Evolutionary conservation across 768 basidiomycete species (phyloP).

Genomic region (Rhizopogon vinicolor): DNA sequence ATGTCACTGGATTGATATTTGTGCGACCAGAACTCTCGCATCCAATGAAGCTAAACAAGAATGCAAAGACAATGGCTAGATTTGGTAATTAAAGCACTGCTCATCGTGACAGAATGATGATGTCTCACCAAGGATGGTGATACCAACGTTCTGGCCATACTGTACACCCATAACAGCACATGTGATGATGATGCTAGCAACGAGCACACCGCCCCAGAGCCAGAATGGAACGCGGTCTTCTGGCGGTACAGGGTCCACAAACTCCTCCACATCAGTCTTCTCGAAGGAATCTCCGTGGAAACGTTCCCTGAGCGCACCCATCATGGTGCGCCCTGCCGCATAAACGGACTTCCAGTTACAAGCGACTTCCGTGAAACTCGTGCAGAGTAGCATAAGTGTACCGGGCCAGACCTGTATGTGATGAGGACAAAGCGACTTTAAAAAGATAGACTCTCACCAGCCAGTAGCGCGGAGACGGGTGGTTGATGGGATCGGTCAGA

Average conservation of each 20-base stretch:
- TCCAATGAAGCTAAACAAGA: constrained; percentile 65
- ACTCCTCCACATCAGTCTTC: constrained; percentile 27
- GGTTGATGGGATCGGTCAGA: constrained; percentile 38
- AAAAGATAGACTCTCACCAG: constrained; percentile 19
- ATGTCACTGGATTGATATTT: constrained; percentile 58
- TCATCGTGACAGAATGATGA: background rate
- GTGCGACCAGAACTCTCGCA: constrained; percentile 57
- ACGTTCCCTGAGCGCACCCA: constrained; percentile 1
- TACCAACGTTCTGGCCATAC: constrained; percentile 47
- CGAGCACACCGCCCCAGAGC: constrained; percentile 53
- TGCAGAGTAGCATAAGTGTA: constrained; percentile 49
- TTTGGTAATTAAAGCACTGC: background rate
- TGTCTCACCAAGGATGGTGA: constrained; percentile 19
- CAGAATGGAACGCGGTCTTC: constrained; percentile 50
- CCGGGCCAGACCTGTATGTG: constrained; percentile 19
- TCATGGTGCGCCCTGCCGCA: background rate
- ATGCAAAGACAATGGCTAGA: constrained; percentile 48
- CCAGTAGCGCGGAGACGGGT: constrained; percentile 57
- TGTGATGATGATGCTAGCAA: constrained; percentile 42
- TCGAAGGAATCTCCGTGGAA: constrained; percentile 1
- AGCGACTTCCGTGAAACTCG: constrained; percentile 25
- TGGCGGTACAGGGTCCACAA: constrained; percentile 48
- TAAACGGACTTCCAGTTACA: constrained; percentile 21
- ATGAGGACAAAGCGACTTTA: background rate
- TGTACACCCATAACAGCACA: constrained; percentile 49